phyloP scores from a whole-genome alignment of 2,329 filamentous ascomycete genomes.

The Neoarthrinium moseri region DNA sequence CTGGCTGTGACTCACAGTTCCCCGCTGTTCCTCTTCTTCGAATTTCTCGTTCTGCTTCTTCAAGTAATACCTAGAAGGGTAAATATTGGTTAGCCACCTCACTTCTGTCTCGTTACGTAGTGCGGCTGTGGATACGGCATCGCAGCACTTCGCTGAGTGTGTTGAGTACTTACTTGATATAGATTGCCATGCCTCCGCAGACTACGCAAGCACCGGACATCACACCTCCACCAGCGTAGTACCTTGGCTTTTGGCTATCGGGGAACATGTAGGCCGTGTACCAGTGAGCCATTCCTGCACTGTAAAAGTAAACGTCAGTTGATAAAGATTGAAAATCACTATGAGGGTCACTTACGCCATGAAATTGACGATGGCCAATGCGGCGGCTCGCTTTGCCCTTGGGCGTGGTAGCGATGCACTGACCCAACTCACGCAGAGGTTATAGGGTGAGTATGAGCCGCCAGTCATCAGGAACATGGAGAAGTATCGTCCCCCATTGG shows the following conservation, averaged over 20 bases:
- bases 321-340: not conserved
- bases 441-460: constrained; percentile 16
- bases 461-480: constrained; percentile 21
- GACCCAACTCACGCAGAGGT: constrained; percentile 16
- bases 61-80: constrained; percentile 17
- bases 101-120: too few species aligned
- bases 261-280: constrained; percentile 30
- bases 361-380: constrained; percentile 23
- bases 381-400: constrained; percentile 19
- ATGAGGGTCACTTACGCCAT: constrained; percentile 11
- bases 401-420: constrained; percentile 22
- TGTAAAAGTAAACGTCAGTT: not conserved
- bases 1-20: not conserved
- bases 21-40: constrained; percentile 4
- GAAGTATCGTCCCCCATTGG: constrained; percentile 21
- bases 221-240: constrained; percentile 25
- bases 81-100: too few species aligned
- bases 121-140: too few species aligned
- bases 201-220: constrained; percentile 24
- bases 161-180: constrained; percentile 18
- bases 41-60: constrained; percentile 21
- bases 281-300: constrained; percentile 20
- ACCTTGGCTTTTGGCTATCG: constrained; percentile 26
- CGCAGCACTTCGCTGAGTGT: too few species aligned
- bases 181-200: constrained; percentile 21